A percentile compares a stretch with the other conserved stretches of the same genome.
phyloP scores from a whole-genome alignment of 202 grass and related monocot species.

The Musa balbisiana region DNA sequence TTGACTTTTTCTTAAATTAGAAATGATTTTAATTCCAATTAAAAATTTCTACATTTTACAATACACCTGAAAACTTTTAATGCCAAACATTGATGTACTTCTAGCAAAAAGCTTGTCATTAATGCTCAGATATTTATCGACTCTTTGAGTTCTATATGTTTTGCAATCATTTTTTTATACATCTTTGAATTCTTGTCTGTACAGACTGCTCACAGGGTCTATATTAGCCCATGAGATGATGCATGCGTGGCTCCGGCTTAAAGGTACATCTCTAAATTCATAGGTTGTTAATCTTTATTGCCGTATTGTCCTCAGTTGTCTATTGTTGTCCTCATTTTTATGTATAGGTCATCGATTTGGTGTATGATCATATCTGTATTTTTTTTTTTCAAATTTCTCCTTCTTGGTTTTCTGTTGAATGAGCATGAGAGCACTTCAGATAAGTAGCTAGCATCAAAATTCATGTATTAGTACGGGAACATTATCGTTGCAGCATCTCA shows the following conservation, averaged over 20 bases:
- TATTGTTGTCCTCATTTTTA: too few species aligned
- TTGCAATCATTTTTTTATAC: background rate
- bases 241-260: conserved; percentile 94
- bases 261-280: conserved; percentile 38
- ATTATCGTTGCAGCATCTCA: too few species aligned
- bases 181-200: conserved; percentile 24
- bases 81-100: background rate
- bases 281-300: background rate
- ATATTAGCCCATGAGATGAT: conserved; percentile 99
- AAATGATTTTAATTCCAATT: background rate
- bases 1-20: background rate
- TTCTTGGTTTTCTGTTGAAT: background rate
- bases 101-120: background rate
- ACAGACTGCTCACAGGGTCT: conserved; percentile 89
- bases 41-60: background rate
- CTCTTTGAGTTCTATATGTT: background rate
- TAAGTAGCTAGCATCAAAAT: too few species aligned
- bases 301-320: background rate
- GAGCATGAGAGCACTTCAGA: background rate
- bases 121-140: conserved; percentile 7
- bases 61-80: background rate
- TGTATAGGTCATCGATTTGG: too few species aligned
- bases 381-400: background rate
- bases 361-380: too few species aligned
- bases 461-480: too few species aligned